These are phyloP conservation scores for Salvia miltiorrhiza DNA, from an alignment of 257 asterid genomes.

Conservation along the genomic window DNA sequence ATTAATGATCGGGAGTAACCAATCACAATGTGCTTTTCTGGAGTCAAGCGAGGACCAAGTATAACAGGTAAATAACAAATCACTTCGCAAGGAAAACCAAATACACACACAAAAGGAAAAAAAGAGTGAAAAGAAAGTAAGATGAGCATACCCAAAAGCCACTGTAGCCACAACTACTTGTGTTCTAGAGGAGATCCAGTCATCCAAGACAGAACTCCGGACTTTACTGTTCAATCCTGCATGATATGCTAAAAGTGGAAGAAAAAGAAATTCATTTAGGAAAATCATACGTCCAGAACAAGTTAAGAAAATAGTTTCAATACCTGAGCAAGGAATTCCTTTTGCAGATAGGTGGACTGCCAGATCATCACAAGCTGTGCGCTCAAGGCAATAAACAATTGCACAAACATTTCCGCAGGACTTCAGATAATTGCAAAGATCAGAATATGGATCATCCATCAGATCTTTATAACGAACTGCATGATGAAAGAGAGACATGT, in stretches of 20 bases:
- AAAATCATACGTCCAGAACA: slow-evolving; percentile 11
- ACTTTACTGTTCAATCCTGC: slow-evolving; percentile 82
- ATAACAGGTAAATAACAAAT: not conserved
- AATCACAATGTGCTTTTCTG: not conserved
- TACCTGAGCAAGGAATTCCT: slow-evolving; percentile 92
- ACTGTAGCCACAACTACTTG: slow-evolving; percentile 96
- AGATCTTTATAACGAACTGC: slow-evolving; percentile 97
- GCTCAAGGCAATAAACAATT: slow-evolving; percentile 93
- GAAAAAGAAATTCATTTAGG: slow-evolving; percentile 19
- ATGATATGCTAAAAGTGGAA: slow-evolving; percentile 67
- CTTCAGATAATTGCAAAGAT: slow-evolving; percentile 75
- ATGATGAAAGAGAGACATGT: slow-evolving; percentile 24
- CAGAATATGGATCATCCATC: slow-evolving; percentile 73
- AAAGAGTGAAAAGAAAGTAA: slow-evolving; percentile 2
- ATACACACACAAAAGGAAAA: not conserved
- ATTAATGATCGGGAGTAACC: not conserved
- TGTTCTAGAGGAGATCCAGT: slow-evolving; percentile 87
- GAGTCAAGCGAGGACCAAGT: not conserved
- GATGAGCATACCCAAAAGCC: slow-evolving; percentile 80
- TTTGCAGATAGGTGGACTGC: slow-evolving; percentile 61
- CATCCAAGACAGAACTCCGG: slow-evolving; percentile 83
- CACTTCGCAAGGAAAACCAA: not conserved
- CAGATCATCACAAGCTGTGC: slow-evolving; percentile 80
- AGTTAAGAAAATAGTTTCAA: slow-evolving; percentile 18
- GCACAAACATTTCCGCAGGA: slow-evolving; percentile 79